Percentiles rank a stretch among this genome's conserved stretches.
These are phyloP conservation scores for Cryptococcus maquisensis DNA, from an alignment of 1,284 basidiomycete genomes.

Conservation along the genomic window DNA sequence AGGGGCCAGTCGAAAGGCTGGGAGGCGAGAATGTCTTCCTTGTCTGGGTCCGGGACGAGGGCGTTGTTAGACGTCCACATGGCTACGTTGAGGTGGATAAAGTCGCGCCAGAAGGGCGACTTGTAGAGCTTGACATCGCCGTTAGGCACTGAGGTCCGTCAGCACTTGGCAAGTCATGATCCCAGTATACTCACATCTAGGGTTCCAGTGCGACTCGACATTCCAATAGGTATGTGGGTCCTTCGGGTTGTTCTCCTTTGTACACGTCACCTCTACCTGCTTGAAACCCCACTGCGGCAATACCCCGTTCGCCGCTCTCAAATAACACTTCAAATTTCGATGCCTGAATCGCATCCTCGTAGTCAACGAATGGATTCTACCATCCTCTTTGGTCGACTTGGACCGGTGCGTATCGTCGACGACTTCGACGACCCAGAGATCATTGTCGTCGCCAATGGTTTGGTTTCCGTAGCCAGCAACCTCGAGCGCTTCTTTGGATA, in stretches of 20 bases:
- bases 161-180: background rate
- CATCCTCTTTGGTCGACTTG: constrained; percentile 54
- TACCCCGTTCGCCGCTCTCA: constrained; percentile 81
- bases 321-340: constrained; percentile 73
- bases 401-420: constrained; percentile 74
- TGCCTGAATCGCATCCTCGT: constrained; percentile 85
- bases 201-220: constrained; percentile 95
- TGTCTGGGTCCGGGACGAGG: constrained; percentile 92
- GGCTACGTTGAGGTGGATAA: constrained; percentile 97
- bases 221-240: constrained; percentile 96
- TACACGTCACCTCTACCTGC: constrained; percentile 93
- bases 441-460: constrained; percentile 79
- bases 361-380: constrained; percentile 79
- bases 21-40: constrained; percentile 93
- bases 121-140: constrained; percentile 78
- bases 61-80: constrained; percentile 99
- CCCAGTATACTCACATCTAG: constrained; percentile 61
- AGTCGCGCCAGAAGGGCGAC: constrained; percentile 92
- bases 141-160: constrained; percentile 62
- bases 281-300: constrained; percentile 99
- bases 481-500: constrained; percentile 87
- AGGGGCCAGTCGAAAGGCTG: constrained; percentile 92
- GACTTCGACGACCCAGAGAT: constrained; percentile 90
- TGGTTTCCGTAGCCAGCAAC: constrained; percentile 88
- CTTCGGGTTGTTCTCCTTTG: constrained; percentile 75